phyloP scores from a whole-genome alignment of 1,284 basidiomycete species.

The Cutaneotrichosporon curvatum region DNA sequence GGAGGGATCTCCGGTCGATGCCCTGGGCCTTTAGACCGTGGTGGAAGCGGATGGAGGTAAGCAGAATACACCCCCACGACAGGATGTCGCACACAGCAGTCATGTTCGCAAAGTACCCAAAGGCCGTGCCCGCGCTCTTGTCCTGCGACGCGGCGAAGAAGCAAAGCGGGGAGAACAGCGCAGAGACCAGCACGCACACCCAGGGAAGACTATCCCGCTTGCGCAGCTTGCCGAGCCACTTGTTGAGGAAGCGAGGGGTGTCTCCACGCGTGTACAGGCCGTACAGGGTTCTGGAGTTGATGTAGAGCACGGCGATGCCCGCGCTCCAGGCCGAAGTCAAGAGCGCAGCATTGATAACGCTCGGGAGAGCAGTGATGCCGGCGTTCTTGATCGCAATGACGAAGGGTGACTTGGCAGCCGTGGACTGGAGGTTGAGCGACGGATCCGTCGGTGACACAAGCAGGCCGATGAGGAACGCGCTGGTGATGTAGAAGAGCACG shows the following conservation, averaged over 20 bases:
- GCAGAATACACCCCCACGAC: constrained; percentile 71
- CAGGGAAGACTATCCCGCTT: constrained; percentile 44
- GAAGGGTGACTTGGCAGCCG: constrained; percentile 69
- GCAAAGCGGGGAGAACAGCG: constrained; percentile 24
- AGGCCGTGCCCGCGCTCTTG: constrained; percentile 53
- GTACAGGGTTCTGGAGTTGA: constrained; percentile 52
- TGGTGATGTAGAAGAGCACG: constrained; percentile 56
- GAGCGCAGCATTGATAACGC: constrained; percentile 61
- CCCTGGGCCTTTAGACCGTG: constrained; percentile 67
- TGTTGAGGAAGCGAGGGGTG: constrained; percentile 51
- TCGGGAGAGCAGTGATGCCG: constrained; percentile 66
- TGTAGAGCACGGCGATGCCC: constrained; percentile 53
- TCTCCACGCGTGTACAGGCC: constrained; percentile 56
- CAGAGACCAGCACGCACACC: constrained; percentile 23
- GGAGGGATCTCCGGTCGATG: constrained; percentile 47
- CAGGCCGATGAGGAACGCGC: constrained; percentile 60
- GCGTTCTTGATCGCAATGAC: constrained; percentile 63
- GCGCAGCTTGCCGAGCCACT: constrained; percentile 19
- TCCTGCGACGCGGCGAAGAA: constrained; percentile 45
- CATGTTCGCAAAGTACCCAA: constrained; percentile 69
- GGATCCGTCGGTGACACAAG: constrained; percentile 63
- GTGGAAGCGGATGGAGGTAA: constrained; percentile 75
- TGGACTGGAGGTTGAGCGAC: constrained; percentile 53
- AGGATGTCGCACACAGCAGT: constrained; percentile 50
- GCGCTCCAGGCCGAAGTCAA: constrained; percentile 50